A percentile compares a stretch with the other conserved stretches of the same genome.
Conservation (phyloP, 495 filamentous ascomycete genomes). For the Hypoxylon lienhwacheense region DNA sequence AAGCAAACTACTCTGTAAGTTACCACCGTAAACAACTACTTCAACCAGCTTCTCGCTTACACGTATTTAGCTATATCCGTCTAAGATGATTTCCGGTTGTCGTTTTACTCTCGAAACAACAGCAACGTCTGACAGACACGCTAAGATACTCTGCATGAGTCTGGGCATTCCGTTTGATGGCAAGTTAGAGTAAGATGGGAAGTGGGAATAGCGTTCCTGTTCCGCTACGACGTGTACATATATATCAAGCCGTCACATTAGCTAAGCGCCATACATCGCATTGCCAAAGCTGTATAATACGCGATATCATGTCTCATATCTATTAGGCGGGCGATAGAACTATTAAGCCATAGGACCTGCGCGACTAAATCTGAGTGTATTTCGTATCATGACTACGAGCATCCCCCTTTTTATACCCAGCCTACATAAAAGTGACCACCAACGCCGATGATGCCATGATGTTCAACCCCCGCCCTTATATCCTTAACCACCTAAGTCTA, state of each 20-base stretch:
- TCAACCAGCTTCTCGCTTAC: constrained; percentile 36
- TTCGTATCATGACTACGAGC: constrained; percentile 18
- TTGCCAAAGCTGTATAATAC: constrained; percentile 33
- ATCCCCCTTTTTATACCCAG: constrained; percentile 11
- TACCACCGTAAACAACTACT: constrained; percentile 14
- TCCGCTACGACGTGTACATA: constrained; percentile 18
- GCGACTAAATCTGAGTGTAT: constrained; percentile 4
- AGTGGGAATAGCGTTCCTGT: neutral
- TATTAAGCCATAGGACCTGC: constrained; percentile 5
- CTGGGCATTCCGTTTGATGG: constrained; percentile 86
- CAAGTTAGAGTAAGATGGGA: constrained; percentile 51
- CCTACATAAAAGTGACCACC: constrained; percentile 24
- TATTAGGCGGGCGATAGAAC: constrained; percentile 1
- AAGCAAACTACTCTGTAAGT: constrained; percentile 89
- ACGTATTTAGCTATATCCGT: constrained; percentile 65
- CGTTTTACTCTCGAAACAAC: constrained; percentile 85
- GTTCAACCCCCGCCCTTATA: neutral
- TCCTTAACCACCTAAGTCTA: constrained; percentile 8
- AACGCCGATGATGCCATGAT: constrained; percentile 44
- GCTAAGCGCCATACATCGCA: constrained; percentile 15
- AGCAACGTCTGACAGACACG: constrained; percentile 87
- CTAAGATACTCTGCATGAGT: constrained; percentile 77
- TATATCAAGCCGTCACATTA: constrained; percentile 7
- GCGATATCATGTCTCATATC: constrained; percentile 1
- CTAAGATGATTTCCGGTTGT: constrained; percentile 91